A percentile compares a stretch with the other conserved stretches of the same genome.
These are phyloP conservation scores for Rhodotorula graminis DNA, from an alignment of 768 basidiomycete species.

Conservation along the genomic window DNA sequence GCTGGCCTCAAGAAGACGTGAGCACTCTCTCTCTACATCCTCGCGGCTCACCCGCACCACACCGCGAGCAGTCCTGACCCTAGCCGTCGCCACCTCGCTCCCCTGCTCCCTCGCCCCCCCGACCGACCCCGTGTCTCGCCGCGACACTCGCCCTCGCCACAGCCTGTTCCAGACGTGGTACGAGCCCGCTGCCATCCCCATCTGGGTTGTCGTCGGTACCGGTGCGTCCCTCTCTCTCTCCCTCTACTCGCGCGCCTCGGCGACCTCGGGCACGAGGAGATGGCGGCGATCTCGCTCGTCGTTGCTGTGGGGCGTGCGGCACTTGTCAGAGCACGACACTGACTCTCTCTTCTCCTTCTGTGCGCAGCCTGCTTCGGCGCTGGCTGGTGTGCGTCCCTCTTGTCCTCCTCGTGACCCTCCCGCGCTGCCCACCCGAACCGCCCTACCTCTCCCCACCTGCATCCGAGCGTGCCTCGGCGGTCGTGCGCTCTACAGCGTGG, in stretches of 20 bases:
- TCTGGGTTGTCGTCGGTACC: conserved; percentile 34
- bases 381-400: conserved; percentile 9
- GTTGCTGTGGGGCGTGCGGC: fast-evolving
- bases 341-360: not conserved
- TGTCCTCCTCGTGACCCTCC: not conserved
- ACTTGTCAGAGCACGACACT: not conserved
- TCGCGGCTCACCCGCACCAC: not conserved
- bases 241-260: not conserved
- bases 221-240: not conserved
- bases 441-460: no score
- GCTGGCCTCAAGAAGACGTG: not conserved
- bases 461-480: no score
- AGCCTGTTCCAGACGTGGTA: conserved; percentile 24
- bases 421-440: no score
- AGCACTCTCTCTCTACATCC: not conserved
- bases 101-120: no score
- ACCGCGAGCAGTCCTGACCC: not conserved
- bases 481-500: no score
- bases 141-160: not conserved
- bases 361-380: conserved; percentile 19
- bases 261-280: not conserved
- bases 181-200: conserved; percentile 32
- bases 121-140: not conserved
- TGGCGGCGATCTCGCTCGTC: not conserved
- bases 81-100: not conserved